A percentile compares a stretch with the other conserved stretches of the same genome.
Conservation (phyloP, 371 early-diverging fungal genomes). For the Mucor irregularis region DNA sequence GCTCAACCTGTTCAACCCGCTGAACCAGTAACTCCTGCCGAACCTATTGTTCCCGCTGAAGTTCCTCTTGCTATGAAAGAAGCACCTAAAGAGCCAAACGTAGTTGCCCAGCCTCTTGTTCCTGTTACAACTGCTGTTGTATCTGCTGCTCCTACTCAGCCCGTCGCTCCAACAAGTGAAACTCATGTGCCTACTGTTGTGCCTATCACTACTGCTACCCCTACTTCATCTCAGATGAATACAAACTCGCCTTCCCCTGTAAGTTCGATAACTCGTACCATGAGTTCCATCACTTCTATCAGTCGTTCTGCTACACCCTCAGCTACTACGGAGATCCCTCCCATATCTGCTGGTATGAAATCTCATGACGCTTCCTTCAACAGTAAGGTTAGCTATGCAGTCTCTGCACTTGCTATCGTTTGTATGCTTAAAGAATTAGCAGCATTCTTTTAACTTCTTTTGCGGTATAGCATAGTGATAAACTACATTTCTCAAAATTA, state of each 20-base stretch:
- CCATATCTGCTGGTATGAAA: not conserved
- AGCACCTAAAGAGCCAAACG: no score
- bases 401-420: no score
- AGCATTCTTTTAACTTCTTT: no score
- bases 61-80: not conserved
- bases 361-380: no score
- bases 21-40: not conserved
- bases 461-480: no score
- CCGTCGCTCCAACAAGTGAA: not conserved
- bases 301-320: not conserved
- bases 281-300: not conserved
- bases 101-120: not conserved
- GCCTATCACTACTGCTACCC: not conserved
- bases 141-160: not conserved
- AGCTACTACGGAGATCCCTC: not conserved
- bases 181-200: not conserved
- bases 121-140: not conserved
- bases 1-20: not conserved
- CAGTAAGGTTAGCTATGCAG: no score
- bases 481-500: no score
- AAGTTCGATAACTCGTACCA: not conserved
- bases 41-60: not conserved
- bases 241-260: not conserved
- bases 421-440: no score
- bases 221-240: not conserved